Evolutionary conservation across 2,329 filamentous ascomycete genomes (phyloP).

Genomic region (Chrysoporthe cubensis): DNA sequence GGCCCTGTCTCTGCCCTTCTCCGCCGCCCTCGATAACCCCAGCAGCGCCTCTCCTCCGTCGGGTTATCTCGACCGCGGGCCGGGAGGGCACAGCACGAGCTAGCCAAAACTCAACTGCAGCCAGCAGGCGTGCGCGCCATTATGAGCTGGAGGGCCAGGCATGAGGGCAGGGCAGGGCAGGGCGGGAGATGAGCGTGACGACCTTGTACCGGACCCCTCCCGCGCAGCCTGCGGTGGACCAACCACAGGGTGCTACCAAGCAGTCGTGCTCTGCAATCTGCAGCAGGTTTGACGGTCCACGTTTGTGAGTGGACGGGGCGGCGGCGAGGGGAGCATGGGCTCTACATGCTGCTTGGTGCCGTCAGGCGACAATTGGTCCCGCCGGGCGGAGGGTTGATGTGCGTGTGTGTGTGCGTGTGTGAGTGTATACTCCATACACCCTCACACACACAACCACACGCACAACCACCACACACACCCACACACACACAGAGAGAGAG

Average conservation of each 20-base stretch:
- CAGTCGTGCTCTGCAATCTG: slow-evolving; percentile 2
- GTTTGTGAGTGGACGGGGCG: background rate
- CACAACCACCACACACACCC: too few species aligned
- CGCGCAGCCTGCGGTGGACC: slow-evolving; percentile 6
- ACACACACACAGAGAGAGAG: background rate
- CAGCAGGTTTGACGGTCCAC: background rate
- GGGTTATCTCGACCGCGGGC: background rate
- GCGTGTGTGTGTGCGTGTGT: too few species aligned
- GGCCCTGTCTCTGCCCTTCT: background rate
- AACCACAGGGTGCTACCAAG: slow-evolving; percentile 11
- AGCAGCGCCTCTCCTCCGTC: background rate
- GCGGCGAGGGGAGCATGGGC: slow-evolving; percentile 1
- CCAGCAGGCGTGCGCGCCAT: too few species aligned
- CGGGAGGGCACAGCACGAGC: background rate
- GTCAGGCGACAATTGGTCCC: background rate
- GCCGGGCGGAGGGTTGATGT: background rate
- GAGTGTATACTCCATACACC: background rate
- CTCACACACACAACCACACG: too few species aligned
- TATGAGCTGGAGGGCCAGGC: slow-evolving; percentile 7
- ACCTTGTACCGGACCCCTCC: slow-evolving; percentile 7
- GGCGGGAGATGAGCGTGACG: background rate
- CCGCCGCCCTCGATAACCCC: background rate
- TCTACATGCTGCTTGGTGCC: background rate
- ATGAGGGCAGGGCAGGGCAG: background rate
- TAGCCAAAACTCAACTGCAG: too few species aligned